Base-by-base conservation (phyloP, 164 flowering plant species). In the Euptelea pleiosperma region DNA sequence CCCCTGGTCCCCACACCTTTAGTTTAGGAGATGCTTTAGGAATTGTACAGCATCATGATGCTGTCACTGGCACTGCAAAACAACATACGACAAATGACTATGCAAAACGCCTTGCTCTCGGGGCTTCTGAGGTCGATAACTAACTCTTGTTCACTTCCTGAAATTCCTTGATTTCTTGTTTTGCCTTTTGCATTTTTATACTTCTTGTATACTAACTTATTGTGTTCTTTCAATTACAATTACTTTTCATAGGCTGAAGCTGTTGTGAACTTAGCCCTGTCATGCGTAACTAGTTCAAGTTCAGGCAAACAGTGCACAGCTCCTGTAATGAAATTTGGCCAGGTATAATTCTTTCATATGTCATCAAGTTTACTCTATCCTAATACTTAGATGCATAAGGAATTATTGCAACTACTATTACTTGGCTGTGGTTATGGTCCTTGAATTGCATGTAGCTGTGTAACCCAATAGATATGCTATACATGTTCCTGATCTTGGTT, bases 21-120 rank as follows among this genome's bases (percentile, higher is more conserved):
- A 67, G 78, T 45, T 66, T 92, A 19, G 98, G 88, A 51, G 93
- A 92, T 76, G 95, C 98, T 37, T 67, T 92, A 49, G 98, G 89
- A 49, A 77, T 81, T 60, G 89, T 79, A 24, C 95, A 92, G 64
- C 98, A 92, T 69, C 98, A 89, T 73, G 97, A 89, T 75, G 97
- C 90, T 58, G 71, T 87, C 53, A 73, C 81, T 62, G 98, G 98
- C 36, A 92, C 97, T 44, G 94, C 90, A 51, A 85, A 79, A 58
- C 91, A 90, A 63, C 97, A 87, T 63, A 82, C 90, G 41, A 85
- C 98, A 25, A 60, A 92, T 73, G 98, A 92, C 70, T 92, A 84
- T 61, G 77, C 73, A 25, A 92, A 87, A 68, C 87, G 96, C 44
- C 78, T 92, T 53, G 81, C 88, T 43, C 64, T 76, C 62, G 98